phyloP scores from a whole-genome alignment of 805 yeast genomes.

The Saccharomycopsis schoenii region DNA sequence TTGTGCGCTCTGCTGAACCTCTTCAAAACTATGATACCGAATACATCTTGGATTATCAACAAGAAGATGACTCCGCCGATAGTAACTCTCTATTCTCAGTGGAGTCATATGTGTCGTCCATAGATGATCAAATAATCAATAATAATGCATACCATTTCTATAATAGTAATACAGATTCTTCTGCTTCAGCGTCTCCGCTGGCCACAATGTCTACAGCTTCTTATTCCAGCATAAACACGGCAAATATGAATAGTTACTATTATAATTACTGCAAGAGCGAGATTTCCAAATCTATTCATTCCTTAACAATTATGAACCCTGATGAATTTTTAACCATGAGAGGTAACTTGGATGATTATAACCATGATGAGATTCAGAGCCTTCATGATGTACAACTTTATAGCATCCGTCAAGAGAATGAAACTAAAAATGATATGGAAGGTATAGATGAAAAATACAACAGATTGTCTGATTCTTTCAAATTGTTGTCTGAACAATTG shows the following conservation, averaged over 20 bases:
- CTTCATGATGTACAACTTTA: conserved; percentile 8
- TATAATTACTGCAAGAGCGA: not conserved
- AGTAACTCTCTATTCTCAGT: not conserved
- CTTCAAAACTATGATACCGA: no score
- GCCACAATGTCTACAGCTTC: not conserved
- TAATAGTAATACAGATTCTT: not conserved
- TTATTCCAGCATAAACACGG: not conserved
- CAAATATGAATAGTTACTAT: not conserved
- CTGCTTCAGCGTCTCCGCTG: not conserved
- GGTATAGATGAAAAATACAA: not conserved
- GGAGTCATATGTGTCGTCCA: conserved; percentile 16
- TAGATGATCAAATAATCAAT: conserved; percentile 10
- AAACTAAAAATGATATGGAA: not conserved
- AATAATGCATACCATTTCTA: conserved; percentile 14
- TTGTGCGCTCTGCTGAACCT: not conserved
- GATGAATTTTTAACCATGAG: conserved; percentile 7
- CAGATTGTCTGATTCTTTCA: not conserved
- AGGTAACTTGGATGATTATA: conserved; percentile 16
- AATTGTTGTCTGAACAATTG: not conserved
- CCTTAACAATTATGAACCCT: conserved; percentile 15
- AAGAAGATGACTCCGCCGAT: not conserved
- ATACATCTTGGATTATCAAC: not conserved
- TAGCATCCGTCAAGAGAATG: no score
- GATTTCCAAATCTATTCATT: not conserved
- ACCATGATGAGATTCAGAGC: conserved; percentile 14